Evolutionary conservation across 305 asterid genomes (phyloP).

Genomic region (Fraxinus greggii): DNA sequence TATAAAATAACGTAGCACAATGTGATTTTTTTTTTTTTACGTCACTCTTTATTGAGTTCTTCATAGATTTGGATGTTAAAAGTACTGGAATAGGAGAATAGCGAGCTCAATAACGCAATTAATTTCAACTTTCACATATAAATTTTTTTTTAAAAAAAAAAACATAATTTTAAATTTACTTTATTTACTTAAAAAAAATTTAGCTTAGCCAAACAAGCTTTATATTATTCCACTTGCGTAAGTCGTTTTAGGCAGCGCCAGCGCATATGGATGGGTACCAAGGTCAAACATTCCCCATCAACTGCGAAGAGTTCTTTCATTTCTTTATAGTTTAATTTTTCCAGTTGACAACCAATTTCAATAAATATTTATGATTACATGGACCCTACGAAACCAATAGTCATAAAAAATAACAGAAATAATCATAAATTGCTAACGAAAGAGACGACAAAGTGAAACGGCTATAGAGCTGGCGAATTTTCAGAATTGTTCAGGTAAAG

Average conservation of each 20-base stretch:
- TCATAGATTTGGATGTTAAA: too few relatives aligned
- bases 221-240: not conserved
- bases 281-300: not conserved
- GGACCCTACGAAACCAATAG: not conserved
- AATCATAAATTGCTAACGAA: not conserved
- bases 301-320: not conserved
- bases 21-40: too few relatives aligned
- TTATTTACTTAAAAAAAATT: too few relatives aligned
- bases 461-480: conserved; percentile 1
- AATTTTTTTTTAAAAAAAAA: too few relatives aligned
- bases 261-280: not conserved
- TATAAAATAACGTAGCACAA: too few relatives aligned
- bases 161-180: too few relatives aligned
- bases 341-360: not conserved
- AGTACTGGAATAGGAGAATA: too few relatives aligned
- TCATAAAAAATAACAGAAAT: not conserved
- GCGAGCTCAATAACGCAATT: too few relatives aligned
- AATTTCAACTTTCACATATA: too few relatives aligned
- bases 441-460: not conserved
- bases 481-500: not conserved
- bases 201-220: too few relatives aligned
- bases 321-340: not conserved
- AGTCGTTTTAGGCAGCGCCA: not conserved
- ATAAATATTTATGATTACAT: not conserved
- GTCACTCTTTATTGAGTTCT: too few relatives aligned